Evolutionary conservation across 805 yeast species (phyloP).

Genomic region (Sporopachydermia quercuum): DNA sequence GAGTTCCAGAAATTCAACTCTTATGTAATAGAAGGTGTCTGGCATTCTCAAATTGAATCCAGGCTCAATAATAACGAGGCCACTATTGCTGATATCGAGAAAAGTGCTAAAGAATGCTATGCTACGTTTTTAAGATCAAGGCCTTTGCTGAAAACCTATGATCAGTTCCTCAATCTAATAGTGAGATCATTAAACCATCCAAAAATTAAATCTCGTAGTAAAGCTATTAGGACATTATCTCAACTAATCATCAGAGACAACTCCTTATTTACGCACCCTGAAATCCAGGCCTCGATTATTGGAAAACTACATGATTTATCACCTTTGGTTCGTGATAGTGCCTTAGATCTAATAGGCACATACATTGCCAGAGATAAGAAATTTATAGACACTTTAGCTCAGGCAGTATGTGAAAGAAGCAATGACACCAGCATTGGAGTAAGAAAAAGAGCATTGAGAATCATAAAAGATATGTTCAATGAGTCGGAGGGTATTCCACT

Average conservation of each 20-base stretch:
- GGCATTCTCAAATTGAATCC: not conserved
- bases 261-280: slow-evolving; percentile 30
- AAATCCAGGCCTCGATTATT: slow-evolving; percentile 37
- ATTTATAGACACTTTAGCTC: slow-evolving; percentile 32
- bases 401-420: slow-evolving; percentile 30
- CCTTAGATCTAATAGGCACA: slow-evolving; percentile 46
- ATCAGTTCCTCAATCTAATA: slow-evolving; percentile 35
- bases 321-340: slow-evolving; percentile 64
- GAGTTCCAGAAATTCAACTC: slow-evolving; percentile 5
- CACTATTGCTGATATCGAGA: not conserved
- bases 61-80: not conserved
- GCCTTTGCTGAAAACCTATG: slow-evolving; percentile 26
- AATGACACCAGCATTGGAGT: slow-evolving; percentile 51
- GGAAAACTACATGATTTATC: slow-evolving; percentile 42
- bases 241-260: slow-evolving; percentile 38
- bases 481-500: slow-evolving; percentile 15
- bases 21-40: slow-evolving; percentile 2
- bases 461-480: slow-evolving; percentile 34
- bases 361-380: slow-evolving; percentile 30
- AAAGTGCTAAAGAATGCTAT: not conserved
- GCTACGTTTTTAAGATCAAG: slow-evolving; percentile 5
- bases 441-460: slow-evolving; percentile 42
- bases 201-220: slow-evolving; percentile 38
- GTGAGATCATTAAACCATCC: slow-evolving; percentile 32
- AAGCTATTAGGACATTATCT: slow-evolving; percentile 52